Conservation (phyloP, 192 early-diverging fungal species). For the Dimargaris verticillata region DNA sequence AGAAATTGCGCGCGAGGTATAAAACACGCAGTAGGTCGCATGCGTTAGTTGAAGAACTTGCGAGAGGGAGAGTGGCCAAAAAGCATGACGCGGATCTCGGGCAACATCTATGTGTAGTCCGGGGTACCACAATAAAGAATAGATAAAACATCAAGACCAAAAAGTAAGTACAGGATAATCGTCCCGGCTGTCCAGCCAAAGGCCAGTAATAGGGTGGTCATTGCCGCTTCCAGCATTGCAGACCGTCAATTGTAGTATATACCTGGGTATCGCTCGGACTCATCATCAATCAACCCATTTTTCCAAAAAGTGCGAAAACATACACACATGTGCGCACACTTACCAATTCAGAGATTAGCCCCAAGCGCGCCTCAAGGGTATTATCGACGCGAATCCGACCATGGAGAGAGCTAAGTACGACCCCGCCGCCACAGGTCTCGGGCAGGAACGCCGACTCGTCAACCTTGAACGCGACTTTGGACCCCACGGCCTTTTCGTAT, state of each 20-base stretch:
- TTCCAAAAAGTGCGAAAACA: no score
- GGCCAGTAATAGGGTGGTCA: no score
- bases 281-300: no score
- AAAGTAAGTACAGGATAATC: no score
- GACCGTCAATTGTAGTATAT: no score
- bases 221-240: no score
- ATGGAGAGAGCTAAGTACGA: conserved; percentile 56
- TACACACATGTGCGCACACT: conserved; percentile 10
- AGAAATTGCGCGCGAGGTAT: neutral
- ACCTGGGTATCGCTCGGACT: no score
- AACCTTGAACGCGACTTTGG: conserved; percentile 30
- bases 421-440: conserved; percentile 74
- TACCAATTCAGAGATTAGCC: conserved; percentile 62
- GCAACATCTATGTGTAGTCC: conserved; percentile 56
- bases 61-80: conserved; percentile 84
- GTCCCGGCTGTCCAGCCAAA: no score
- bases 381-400: conserved; percentile 76
- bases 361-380: conserved; percentile 80
- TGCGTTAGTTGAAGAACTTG: conserved; percentile 71
- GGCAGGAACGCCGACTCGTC: conserved; percentile 48
- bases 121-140: no score
- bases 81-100: conserved; percentile 73
- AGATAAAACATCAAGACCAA: no score
- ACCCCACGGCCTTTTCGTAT: conserved; percentile 39
- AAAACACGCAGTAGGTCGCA: neutral